Conservation (phyloP, 208 protist species). For the Phytomonas sp. region DNA sequence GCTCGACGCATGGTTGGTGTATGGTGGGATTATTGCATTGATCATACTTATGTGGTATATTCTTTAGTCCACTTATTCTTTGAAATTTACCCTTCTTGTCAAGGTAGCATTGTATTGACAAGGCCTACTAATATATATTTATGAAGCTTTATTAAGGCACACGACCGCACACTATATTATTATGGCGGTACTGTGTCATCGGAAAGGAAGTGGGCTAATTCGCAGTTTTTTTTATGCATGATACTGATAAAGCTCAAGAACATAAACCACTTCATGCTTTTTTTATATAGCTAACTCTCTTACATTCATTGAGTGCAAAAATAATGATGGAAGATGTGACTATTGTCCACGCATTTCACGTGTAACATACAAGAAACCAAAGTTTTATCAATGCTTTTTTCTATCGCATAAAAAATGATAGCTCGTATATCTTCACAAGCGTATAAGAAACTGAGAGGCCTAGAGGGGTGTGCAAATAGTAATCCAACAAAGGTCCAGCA, state of each 20-base stretch:
- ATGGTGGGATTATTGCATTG: conserved; percentile 47
- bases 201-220: too few species aligned
- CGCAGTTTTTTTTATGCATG: conserved; percentile 6
- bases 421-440: too few species aligned
- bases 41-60: conserved; percentile 69
- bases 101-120: neutral
- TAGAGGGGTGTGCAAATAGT: neutral
- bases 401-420: too few species aligned
- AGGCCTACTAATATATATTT: neutral
- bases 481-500: conserved; percentile 6
- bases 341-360: too few species aligned
- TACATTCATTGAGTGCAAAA: neutral
- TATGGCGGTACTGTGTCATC: neutral
- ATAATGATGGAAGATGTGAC: too few species aligned
- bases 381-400: too few species aligned
- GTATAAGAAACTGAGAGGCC: neutral
- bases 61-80: neutral
- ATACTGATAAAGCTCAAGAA: too few species aligned
- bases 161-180: neutral
- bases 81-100: conserved; percentile 2
- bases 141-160: neutral
- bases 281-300: neutral
- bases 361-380: too few species aligned
- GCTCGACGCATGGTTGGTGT: conserved; percentile 76
- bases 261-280: neutral